These are phyloP conservation scores for Diddensiella caesifluorescens DNA, from an alignment of 805 yeast genomes.

Conservation along the genomic window DNA sequence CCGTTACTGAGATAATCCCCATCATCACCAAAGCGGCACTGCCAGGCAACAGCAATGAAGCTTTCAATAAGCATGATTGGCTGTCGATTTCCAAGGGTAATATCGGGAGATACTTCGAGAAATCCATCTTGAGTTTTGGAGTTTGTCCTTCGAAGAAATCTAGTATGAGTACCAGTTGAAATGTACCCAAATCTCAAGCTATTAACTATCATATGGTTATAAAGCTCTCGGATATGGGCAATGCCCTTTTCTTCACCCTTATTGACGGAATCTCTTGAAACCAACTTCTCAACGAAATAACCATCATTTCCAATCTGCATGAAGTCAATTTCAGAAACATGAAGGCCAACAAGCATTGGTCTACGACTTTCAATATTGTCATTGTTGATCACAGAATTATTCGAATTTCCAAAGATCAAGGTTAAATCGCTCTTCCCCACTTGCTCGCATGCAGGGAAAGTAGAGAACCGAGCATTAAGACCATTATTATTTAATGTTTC, in stretches of 20 bases:
- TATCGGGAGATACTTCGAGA: slow-evolving; percentile 17
- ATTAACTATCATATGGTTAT: slow-evolving; percentile 20
- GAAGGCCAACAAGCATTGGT: slow-evolving; percentile 11
- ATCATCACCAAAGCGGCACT: slow-evolving; percentile 9
- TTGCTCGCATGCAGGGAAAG: slow-evolving; percentile 8
- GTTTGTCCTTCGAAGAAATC: slow-evolving; percentile 17
- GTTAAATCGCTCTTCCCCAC: slow-evolving; percentile 12
- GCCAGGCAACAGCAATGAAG: slow-evolving; percentile 12
- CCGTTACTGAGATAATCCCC: neutral
- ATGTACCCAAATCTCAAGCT: slow-evolving; percentile 21
- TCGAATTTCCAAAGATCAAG: slow-evolving; percentile 1
- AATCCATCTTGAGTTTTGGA: neutral
- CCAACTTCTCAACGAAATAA: too few species aligned
- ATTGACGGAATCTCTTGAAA: too few species aligned
- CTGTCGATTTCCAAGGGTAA: slow-evolving; percentile 6
- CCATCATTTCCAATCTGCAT: too few species aligned
- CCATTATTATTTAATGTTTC: slow-evolving; percentile 12
- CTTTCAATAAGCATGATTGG: slow-evolving; percentile 5
- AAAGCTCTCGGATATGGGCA: slow-evolving; percentile 16
- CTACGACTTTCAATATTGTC: neutral
- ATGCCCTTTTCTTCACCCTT: too few species aligned
- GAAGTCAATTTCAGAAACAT: too few species aligned
- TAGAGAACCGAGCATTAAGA: slow-evolving; percentile 7
- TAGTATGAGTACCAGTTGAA: slow-evolving; percentile 14
- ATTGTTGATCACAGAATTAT: neutral